Conservation (phyloP, 2,329 filamentous ascomycete genomes). For the Stachybotrys elegans region DNA sequence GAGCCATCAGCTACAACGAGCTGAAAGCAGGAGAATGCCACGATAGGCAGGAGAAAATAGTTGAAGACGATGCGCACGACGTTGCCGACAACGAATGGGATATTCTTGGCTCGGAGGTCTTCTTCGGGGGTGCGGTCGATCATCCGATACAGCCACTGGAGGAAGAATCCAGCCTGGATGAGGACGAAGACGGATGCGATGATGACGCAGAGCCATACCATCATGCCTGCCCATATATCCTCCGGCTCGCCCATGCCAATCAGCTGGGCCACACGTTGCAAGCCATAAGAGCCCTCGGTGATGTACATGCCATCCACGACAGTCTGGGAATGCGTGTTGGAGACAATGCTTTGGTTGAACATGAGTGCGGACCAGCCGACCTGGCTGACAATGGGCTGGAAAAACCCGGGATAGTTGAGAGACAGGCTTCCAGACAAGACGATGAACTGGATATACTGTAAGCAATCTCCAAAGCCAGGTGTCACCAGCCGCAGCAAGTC, state of each 20-base stretch:
- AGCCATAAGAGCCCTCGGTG: constrained; percentile 70
- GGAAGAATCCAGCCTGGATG: constrained; percentile 70
- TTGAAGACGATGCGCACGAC: constrained; percentile 84
- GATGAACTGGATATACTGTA: constrained; percentile 95
- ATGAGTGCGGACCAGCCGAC: constrained; percentile 84
- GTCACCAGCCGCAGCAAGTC: constrained; percentile 90
- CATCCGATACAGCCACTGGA: constrained; percentile 70
- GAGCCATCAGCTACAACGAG: constrained; percentile 69
- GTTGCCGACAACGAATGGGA: constrained; percentile 79
- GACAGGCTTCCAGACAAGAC: constrained; percentile 82
- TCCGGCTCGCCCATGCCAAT: constrained; percentile 70
- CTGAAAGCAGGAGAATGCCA: constrained; percentile 86
- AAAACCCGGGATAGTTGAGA: constrained; percentile 88
- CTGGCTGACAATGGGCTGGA: constrained; percentile 85
- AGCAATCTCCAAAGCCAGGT: constrained; percentile 90
- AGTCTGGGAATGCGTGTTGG: constrained; percentile 58
- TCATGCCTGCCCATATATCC: constrained; percentile 93
- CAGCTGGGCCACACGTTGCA: constrained; percentile 74
- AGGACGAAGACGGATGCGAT: constrained; percentile 62
- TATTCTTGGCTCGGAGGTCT: constrained; percentile 84
- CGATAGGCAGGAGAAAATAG: constrained; percentile 83
- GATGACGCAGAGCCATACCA: constrained; percentile 81
- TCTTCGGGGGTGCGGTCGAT: constrained; percentile 72
- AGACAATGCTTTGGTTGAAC: constrained; percentile 89
- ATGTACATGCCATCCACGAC: constrained; percentile 80